Evolutionary conservation across 345 rosid genomes (phyloP).

Genomic region (Moringa oleifera): DNA sequence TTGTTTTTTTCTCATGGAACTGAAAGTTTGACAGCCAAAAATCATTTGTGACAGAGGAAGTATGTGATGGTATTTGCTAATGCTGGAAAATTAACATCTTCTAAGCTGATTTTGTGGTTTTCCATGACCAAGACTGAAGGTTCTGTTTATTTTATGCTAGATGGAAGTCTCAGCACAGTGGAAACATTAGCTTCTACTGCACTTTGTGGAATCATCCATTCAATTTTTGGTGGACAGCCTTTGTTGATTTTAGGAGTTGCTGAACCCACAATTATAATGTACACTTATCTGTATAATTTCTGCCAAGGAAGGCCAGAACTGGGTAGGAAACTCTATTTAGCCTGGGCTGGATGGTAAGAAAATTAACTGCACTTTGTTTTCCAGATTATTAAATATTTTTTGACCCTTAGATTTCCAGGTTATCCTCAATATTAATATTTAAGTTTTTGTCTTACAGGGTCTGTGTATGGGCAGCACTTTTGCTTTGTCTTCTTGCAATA

Average conservation of each 20-base stretch:
- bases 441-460: slow-evolving; percentile 38
- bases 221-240: slow-evolving; percentile 84
- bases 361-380: background rate
- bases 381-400: background rate
- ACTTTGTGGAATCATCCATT: slow-evolving; percentile 69
- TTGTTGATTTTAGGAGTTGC: slow-evolving; percentile 83
- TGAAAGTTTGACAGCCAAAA: background rate
- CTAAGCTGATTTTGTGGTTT: background rate
- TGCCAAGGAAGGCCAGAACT: slow-evolving; percentile 46
- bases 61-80: background rate
- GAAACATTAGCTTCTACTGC: slow-evolving; percentile 83
- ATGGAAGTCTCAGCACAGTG: slow-evolving; percentile 66
- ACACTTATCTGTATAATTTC: slow-evolving; percentile 72
- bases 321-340: slow-evolving; percentile 53
- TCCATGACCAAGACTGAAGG: slow-evolving; percentile 10
- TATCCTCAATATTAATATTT: background rate
- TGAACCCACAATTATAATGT: slow-evolving; percentile 86
- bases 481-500: slow-evolving; percentile 62
- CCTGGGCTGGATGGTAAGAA: slow-evolving; percentile 82
- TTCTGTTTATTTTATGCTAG: slow-evolving; percentile 23
- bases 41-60: background rate
- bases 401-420: background rate
- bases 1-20: background rate
- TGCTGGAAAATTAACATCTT: slow-evolving; percentile 3
- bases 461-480: slow-evolving; percentile 65